Evolutionary conservation across 768 basidiomycete genomes (phyloP).

Genomic region (Porphyrellus cyaneotinctus): DNA sequence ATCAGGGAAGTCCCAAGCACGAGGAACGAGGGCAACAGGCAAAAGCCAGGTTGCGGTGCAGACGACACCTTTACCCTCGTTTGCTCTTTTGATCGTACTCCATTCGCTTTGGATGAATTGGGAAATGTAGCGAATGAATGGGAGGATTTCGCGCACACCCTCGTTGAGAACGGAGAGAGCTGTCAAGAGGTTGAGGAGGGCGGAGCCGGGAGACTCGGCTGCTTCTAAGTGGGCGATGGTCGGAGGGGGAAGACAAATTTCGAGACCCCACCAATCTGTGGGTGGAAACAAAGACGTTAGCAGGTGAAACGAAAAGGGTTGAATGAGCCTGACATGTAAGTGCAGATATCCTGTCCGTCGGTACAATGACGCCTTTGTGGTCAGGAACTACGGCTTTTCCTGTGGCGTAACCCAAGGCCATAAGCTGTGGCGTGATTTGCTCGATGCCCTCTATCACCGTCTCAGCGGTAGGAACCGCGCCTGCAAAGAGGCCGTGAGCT

Average conservation of each 20-base stretch:
- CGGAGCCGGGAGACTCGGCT: constrained; percentile 51
- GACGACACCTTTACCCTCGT: constrained; percentile 74
- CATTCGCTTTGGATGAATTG: constrained; percentile 79
- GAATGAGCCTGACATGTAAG: constrained; percentile 62
- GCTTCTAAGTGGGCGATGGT: constrained; percentile 59
- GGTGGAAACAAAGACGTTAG: constrained; percentile 7
- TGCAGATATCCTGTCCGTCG: constrained; percentile 71
- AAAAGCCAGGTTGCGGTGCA: constrained; percentile 91
- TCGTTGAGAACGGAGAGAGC: constrained; percentile 65
- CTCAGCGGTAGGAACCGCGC: constrained; percentile 71
- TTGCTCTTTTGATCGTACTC: constrained; percentile 53
- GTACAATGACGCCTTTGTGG: constrained; percentile 68
- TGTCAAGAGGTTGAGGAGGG: constrained; percentile 71
- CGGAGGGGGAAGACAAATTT: constrained; percentile 70
- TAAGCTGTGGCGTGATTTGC: constrained; percentile 70
- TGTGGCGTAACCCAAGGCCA: constrained; percentile 75
- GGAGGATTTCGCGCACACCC: constrained; percentile 78
- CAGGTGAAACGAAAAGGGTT: neutral
- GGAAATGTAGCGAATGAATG: constrained; percentile 79
- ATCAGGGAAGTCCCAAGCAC: constrained; percentile 73
- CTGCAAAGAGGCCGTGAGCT: constrained; percentile 62
- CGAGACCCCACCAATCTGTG: constrained; percentile 89
- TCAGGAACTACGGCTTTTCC: constrained; percentile 61
- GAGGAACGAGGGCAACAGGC: constrained; percentile 74
- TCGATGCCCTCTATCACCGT: constrained; percentile 65